phyloP scores from a whole-genome alignment of 768 basidiomycete genomes.

The Russula vinacea region DNA sequence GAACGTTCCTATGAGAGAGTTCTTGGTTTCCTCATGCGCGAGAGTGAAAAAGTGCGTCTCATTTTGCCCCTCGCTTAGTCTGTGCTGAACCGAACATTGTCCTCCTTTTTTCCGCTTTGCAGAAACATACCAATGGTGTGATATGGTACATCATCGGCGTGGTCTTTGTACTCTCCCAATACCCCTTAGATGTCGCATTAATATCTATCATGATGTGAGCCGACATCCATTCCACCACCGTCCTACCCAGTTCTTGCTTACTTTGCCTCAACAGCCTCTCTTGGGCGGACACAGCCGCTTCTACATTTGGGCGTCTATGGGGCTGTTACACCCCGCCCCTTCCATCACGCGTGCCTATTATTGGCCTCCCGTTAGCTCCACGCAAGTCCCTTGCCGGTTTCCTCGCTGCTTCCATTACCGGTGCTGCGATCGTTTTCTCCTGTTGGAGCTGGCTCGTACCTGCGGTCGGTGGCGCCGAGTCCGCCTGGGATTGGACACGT shows the following conservation, averaged over 20 bases:
- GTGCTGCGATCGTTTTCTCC: conserved; percentile 57
- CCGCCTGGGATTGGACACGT: conserved; percentile 57
- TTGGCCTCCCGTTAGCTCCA: conserved; percentile 66
- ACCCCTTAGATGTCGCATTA: conserved; percentile 86
- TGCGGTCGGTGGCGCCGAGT: conserved; percentile 38
- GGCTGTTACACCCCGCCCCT: conserved; percentile 65
- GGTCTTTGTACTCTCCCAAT: conserved; percentile 65
- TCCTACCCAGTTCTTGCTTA: conserved; percentile 3
- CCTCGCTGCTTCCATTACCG: conserved; percentile 70
- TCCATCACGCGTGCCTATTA: conserved; percentile 46
- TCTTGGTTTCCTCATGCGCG: conserved; percentile 85
- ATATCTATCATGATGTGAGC: conserved; percentile 75
- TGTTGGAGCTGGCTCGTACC: conserved; percentile 73
- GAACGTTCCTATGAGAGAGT: conserved; percentile 65
- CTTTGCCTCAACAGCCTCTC: conserved; percentile 59
- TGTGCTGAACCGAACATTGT: neutral
- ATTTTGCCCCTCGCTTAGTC: neutral
- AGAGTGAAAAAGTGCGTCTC: conserved; percentile 67
- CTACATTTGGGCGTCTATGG: conserved; percentile 84
- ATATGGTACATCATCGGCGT: conserved; percentile 91
- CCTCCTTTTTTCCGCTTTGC: neutral
- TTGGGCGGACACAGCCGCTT: conserved; percentile 95
- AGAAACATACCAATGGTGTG: conserved; percentile 80
- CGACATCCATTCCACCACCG: conserved; percentile 12
- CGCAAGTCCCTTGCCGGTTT: conserved; percentile 87